phyloP scores from a whole-genome alignment of 176 grass and related monocot species.

The Saccharum officinarum region DNA sequence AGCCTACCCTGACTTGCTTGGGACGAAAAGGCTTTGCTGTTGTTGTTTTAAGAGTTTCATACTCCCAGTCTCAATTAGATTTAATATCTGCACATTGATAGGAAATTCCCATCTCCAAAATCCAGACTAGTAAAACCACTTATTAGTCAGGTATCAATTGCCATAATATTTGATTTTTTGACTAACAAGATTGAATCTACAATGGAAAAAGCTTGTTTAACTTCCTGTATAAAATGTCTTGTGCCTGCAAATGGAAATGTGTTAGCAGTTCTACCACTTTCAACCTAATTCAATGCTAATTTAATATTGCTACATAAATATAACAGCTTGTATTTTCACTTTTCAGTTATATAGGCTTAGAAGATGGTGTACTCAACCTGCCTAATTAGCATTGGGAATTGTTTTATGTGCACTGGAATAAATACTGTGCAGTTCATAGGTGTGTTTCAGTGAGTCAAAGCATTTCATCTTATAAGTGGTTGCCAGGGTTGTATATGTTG shows the following conservation, averaged over 20 bases:
- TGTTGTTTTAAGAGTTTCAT: neutral
- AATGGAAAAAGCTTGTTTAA: slow-evolving; percentile 4
- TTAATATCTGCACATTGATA: neutral
- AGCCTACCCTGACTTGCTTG: neutral
- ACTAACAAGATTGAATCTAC: slow-evolving; percentile 7
- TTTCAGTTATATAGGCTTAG: slow-evolving; percentile 15
- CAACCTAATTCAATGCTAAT: neutral
- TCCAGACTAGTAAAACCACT: slow-evolving; percentile 1
- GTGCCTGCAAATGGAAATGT: slow-evolving; percentile 19
- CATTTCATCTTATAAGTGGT: slow-evolving; percentile 13
- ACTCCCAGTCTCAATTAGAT: neutral
- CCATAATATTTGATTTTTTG: neutral
- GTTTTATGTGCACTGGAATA: neutral
- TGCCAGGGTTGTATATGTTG: neutral
- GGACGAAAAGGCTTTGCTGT: neutral
- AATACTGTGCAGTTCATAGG: neutral
- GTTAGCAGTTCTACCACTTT: neutral
- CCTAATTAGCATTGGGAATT: neutral
- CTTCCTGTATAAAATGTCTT: neutral
- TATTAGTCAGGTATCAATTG: neutral
- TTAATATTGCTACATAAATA: neutral
- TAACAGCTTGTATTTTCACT: neutral
- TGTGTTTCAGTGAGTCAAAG: neutral
- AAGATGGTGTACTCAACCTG: slow-evolving; percentile 3
- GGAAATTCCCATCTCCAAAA: slow-evolving; percentile 1